A percentile compares a stretch with the other conserved stretches of the same genome.
Conservation (phyloP, 1,284 basidiomycete species). For the Rhodotorula glutinis region DNA sequence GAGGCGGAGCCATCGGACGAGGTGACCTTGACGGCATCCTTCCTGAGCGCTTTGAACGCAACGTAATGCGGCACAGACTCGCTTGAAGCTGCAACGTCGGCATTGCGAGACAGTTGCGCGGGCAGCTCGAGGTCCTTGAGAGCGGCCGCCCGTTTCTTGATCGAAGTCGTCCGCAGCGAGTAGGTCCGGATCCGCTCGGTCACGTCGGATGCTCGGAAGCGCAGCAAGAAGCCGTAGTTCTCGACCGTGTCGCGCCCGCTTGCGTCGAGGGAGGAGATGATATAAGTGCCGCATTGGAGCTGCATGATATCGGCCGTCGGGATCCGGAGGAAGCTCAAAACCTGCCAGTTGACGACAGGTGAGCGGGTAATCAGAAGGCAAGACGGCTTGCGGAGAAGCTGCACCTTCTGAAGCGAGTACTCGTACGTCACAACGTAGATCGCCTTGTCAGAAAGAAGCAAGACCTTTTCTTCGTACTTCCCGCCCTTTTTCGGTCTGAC, state of each 20-base stretch:
- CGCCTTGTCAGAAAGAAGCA: slow-evolving; percentile 58
- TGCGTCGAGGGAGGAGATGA: slow-evolving; percentile 83
- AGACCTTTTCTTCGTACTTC: slow-evolving; percentile 87
- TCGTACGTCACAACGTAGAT: slow-evolving; percentile 41
- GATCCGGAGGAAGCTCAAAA: slow-evolving; percentile 57
- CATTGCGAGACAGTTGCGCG: neutral
- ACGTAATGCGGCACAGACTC: slow-evolving; percentile 44
- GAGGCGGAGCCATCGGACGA: slow-evolving; percentile 54
- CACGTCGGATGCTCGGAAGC: slow-evolving; percentile 67
- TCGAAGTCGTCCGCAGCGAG: slow-evolving; percentile 64
- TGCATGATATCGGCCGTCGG: slow-evolving; percentile 76
- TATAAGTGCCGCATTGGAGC: slow-evolving; percentile 83
- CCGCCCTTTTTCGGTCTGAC: slow-evolving; percentile 57
- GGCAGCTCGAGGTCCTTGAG: slow-evolving; percentile 7
- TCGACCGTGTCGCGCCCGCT: slow-evolving; percentile 72
- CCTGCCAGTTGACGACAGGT: slow-evolving; percentile 28
- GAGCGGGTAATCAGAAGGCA: slow-evolving; percentile 2
- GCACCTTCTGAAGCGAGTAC: slow-evolving; percentile 53
- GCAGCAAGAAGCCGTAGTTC: slow-evolving; percentile 78
- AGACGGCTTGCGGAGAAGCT: neutral
- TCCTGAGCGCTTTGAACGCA: slow-evolving; percentile 53
- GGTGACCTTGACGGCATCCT: slow-evolving; percentile 37
- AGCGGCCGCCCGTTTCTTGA: slow-evolving; percentile 7
- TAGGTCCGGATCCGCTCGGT: slow-evolving; percentile 70
- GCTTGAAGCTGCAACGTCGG: neutral